Evolutionary conservation across 805 yeast species (phyloP).

Genomic region (Nakazawaea holstii): DNA sequence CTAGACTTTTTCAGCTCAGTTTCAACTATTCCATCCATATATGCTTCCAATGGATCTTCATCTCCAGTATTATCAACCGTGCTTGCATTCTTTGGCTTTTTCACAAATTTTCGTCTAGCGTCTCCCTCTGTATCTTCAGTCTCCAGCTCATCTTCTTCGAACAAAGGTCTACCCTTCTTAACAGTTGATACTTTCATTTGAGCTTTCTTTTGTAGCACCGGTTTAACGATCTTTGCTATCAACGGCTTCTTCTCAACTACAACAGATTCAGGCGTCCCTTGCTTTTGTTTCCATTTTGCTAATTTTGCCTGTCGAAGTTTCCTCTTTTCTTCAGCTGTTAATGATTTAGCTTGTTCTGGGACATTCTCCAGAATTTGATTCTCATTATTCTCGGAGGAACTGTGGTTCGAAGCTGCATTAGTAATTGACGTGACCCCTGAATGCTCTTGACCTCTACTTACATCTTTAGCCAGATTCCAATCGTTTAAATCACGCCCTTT

Average conservation of each 20-base stretch:
- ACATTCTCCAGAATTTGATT: neutral
- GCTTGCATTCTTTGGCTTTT: conserved; percentile 7
- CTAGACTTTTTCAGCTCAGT: conserved; percentile 10
- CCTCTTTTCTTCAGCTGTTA: conserved; percentile 27
- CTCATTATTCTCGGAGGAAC: neutral
- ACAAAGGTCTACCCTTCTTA: neutral
- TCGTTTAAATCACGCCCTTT: neutral
- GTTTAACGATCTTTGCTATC: conserved; percentile 14
- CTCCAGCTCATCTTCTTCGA: neutral
- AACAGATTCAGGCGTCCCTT: conserved; percentile 21
- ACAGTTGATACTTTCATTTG: neutral
- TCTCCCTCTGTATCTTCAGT: conserved; percentile 9
- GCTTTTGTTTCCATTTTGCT: conserved; percentile 57
- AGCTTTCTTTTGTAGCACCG: neutral
- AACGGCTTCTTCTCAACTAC: conserved; percentile 12
- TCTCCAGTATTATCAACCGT: conserved; percentile 19
- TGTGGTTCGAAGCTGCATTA: conserved; percentile 1
- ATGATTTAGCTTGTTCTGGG: neutral
- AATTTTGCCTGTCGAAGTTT: conserved; percentile 45
- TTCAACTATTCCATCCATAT: conserved; percentile 27
- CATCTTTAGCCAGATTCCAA: conserved; percentile 1
- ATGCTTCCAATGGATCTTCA: conserved; percentile 42
- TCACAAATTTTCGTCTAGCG: conserved; percentile 9
- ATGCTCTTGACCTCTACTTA: conserved; percentile 5
- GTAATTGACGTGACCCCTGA: neutral